These are phyloP conservation scores for Articulospora tetracladia DNA, from an alignment of 495 filamentous ascomycete genomes.

Conservation along the genomic window DNA sequence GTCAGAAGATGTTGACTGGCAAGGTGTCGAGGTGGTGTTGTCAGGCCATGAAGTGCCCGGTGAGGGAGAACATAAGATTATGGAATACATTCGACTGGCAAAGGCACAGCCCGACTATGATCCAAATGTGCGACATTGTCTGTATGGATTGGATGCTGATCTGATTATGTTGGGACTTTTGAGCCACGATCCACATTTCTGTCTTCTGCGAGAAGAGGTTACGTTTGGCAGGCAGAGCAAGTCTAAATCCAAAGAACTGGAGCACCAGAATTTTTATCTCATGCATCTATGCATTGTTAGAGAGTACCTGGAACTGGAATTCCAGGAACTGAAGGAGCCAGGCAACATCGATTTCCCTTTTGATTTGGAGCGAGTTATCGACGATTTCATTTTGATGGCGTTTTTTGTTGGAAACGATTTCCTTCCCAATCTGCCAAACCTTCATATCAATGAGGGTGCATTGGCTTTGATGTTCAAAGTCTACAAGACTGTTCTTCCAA, in stretches of 20 bases:
- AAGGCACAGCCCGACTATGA: conserved; percentile 94
- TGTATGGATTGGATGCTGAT: conserved; percentile 97
- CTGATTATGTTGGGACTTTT: conserved; percentile 97
- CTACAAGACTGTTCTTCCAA: conserved; percentile 87
- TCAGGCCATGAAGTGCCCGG: conserved; percentile 99
- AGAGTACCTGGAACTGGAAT: conserved; percentile 95
- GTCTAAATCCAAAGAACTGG: conserved; percentile 88
- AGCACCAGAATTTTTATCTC: conserved; percentile 98
- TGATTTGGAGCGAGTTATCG: conserved; percentile 94
- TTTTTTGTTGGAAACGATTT: conserved; percentile 99
- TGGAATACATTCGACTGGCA: conserved; percentile 97
- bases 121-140: conserved; percentile 93
- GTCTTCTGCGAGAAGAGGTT: conserved; percentile 93
- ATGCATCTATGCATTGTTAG: conserved; percentile 96
- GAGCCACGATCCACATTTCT: conserved; percentile 98
- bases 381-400: conserved; percentile 99
- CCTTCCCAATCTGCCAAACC: conserved; percentile 88
- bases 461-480: conserved; percentile 94
- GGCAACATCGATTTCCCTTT: conserved; percentile 73
- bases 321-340: conserved; percentile 84
- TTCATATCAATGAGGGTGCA: conserved; percentile 98
- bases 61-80: conserved; percentile 99
- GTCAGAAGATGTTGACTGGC: conserved; percentile 95
- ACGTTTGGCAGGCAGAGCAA: conserved; percentile 87
- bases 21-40: conserved; percentile 89